Conservation (phyloP, 139 green algal genomes). For the Chlamydomonas schloesseri region DNA sequence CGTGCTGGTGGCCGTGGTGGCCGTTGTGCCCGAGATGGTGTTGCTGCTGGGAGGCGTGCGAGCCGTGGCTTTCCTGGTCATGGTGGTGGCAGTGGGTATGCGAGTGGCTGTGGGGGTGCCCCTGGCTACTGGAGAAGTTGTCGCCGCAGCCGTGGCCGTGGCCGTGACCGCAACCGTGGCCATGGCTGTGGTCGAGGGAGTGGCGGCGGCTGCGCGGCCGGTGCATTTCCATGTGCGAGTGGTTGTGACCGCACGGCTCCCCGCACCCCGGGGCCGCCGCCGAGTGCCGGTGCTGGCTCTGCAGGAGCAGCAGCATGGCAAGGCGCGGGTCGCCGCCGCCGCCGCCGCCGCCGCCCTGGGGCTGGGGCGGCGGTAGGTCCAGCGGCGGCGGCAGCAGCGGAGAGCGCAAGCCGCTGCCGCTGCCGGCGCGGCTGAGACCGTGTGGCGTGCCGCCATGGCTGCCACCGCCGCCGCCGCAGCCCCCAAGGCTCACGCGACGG, state of each 20-base stretch:
- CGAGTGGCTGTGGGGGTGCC: not conserved
- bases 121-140: not conserved
- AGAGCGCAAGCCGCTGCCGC: no score
- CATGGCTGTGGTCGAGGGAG: not conserved
- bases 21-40: slow-evolving; percentile 28
- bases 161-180: not conserved
- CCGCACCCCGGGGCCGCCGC: no score
- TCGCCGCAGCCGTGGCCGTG: not conserved
- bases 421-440: no score
- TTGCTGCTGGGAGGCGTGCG: not conserved
- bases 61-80: not conserved
- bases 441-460: no score
- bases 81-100: not conserved
- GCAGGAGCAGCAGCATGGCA: not conserved
- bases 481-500: no score
- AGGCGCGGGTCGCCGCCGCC: not conserved
- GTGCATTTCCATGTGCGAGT: no score
- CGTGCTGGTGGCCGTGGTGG: not conserved
- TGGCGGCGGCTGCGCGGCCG: not conserved
- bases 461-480: no score
- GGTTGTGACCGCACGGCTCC: no score
- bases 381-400: not conserved
- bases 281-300: not conserved
- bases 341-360: not conserved
- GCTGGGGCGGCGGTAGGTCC: not conserved